Conservation (phyloP, 1,284 basidiomycete genomes). For the Trichosporon asahii region DNA sequence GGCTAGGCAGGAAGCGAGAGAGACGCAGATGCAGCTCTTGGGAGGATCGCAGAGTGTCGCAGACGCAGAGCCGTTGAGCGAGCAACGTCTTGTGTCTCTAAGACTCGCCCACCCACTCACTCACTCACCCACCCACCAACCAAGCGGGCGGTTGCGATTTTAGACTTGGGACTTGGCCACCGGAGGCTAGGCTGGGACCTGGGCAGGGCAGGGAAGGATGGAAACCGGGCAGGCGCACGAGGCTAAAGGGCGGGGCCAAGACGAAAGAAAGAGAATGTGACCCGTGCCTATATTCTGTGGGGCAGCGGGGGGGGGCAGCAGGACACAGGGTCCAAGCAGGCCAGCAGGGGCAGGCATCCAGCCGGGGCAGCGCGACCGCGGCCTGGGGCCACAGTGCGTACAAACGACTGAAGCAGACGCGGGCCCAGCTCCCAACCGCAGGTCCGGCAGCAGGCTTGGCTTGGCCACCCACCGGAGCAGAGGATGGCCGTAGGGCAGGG, state of each 20-base stretch:
- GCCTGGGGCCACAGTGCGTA: not conserved
- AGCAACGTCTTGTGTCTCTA: not conserved
- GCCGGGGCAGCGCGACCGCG: not conserved
- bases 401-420: not conserved
- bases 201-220: not conserved
- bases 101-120: no score
- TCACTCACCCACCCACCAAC: not conserved
- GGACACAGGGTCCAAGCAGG: not conserved
- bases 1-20: not conserved
- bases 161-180: slow-evolving; percentile 10
- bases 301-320: slow-evolving; percentile 6
- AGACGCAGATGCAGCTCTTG: not conserved
- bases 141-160: not conserved
- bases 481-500: not conserved
- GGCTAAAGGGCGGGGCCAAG: slow-evolving; percentile 3
- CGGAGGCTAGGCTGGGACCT: not conserved
- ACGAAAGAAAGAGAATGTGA: slow-evolving; percentile 9
- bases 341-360: not conserved
- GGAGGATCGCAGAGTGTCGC: not conserved
- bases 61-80: not conserved
- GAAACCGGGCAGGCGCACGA: not conserved
- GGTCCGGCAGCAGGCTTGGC: not conserved
- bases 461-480: no score
- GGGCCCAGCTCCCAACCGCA: not conserved
- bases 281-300: slow-evolving; percentile 10